These are phyloP conservation scores for Neonectria neomacrospora DNA, from an alignment of 2,329 filamentous ascomycete species.

Conservation along the genomic window DNA sequence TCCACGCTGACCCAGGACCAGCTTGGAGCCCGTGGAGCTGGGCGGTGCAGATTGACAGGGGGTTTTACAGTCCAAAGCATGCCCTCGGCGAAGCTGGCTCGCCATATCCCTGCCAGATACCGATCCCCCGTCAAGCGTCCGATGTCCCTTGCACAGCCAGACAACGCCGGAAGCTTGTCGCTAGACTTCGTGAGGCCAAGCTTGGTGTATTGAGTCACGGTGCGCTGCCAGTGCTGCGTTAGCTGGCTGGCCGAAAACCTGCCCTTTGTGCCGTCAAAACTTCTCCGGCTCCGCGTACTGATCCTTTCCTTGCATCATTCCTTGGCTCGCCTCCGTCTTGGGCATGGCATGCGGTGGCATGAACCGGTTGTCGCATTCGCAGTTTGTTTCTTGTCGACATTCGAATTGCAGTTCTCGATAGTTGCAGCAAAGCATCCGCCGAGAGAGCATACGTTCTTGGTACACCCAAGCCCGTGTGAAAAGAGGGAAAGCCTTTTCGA, in stretches of 20 bases:
- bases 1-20: constrained; percentile 24
- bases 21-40: constrained; percentile 1
- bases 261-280: not conserved
- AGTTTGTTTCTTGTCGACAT: constrained; percentile 21
- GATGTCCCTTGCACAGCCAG: constrained; percentile 9
- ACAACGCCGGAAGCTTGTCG: constrained; percentile 16
- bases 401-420: constrained; percentile 33
- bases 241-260: not conserved
- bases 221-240: constrained; percentile 6
- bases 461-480: constrained; percentile 36
- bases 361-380: constrained; percentile 26
- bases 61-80: constrained; percentile 12
- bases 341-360: constrained; percentile 8
- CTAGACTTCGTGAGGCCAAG: constrained; percentile 5
- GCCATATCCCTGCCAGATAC: constrained; percentile 17
- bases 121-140: not conserved
- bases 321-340: not conserved
- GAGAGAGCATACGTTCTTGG: constrained; percentile 37
- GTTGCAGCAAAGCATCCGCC: constrained; percentile 35
- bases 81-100: not conserved
- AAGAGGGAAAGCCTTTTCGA: not conserved
- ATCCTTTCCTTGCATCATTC: not conserved
- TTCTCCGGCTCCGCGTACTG: constrained; percentile 10
- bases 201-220: constrained; percentile 8
- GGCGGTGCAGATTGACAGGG: not conserved